A percentile compares a stretch with the other conserved stretches of the same genome.
phyloP scores from a whole-genome alignment of 2,329 filamentous ascomycete species.

The Aspergillus amoenus region DNA sequence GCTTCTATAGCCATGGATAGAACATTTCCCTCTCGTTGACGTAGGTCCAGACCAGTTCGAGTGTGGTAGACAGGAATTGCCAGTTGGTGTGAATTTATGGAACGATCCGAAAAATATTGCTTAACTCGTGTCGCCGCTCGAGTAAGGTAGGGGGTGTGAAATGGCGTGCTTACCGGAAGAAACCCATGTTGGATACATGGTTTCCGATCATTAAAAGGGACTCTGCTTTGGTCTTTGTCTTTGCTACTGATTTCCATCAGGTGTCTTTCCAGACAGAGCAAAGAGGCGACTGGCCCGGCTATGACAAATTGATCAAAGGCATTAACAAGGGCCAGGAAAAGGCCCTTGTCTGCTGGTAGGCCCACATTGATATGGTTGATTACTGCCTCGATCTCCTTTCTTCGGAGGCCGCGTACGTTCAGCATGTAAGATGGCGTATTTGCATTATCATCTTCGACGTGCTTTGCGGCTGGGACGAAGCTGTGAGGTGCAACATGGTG shows the following conservation, averaged over 20 bases:
- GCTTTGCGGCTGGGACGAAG: not conserved
- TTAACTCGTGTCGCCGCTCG: conserved; percentile 21
- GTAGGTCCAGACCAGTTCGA: conserved; percentile 29
- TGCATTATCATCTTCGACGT: not conserved
- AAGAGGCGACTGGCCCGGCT: conserved; percentile 16
- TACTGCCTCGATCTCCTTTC: not conserved
- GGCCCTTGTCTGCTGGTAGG: not conserved
- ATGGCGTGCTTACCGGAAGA: conserved; percentile 43
- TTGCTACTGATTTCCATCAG: conserved; percentile 1
- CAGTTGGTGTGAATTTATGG: conserved; percentile 14
- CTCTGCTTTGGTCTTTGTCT: conserved; percentile 17
- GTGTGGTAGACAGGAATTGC: conserved; percentile 35
- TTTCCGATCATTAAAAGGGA: conserved; percentile 34
- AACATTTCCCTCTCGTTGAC: conserved; percentile 6
- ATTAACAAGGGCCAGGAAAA: conserved; percentile 16
- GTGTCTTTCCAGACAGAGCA: conserved; percentile 12
- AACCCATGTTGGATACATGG: conserved; percentile 29
- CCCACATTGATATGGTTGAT: conserved; percentile 9
- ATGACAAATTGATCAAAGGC: conserved; percentile 18
- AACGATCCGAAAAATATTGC: conserved; percentile 13
- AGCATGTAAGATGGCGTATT: conserved; percentile 17
- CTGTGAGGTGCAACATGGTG: conserved; percentile 14
- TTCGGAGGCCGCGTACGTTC: conserved; percentile 13
- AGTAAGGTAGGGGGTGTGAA: conserved; percentile 39
- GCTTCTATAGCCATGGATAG: conserved; percentile 16